These are phyloP conservation scores for Knufia fluminis DNA, from an alignment of 2,329 filamentous ascomycete genomes.

Conservation along the genomic window DNA sequence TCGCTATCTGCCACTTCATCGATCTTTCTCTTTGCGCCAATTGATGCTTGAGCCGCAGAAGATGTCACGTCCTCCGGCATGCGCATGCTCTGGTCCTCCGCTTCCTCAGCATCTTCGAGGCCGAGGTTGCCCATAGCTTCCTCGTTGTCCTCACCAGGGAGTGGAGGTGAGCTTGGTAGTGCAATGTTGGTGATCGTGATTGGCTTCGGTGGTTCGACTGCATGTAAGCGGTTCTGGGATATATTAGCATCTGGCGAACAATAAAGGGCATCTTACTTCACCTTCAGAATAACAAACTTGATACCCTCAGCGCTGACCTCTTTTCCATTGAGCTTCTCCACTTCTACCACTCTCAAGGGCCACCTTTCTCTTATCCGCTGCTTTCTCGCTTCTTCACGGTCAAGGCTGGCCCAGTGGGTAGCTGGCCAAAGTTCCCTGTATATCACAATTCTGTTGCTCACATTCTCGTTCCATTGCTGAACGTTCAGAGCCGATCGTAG, in stretches of 20 bases:
- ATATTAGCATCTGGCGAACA: not conserved
- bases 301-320: constrained; percentile 28
- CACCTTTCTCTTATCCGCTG: not conserved
- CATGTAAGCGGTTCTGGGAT: constrained; percentile 1
- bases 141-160: constrained; percentile 4
- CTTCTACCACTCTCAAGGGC: constrained; percentile 47
- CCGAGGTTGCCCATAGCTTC: constrained; percentile 5
- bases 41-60: constrained; percentile 11
- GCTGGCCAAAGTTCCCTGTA: constrained; percentile 62
- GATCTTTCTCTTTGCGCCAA: constrained; percentile 31
- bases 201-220: constrained; percentile 1
- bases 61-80: constrained; percentile 9
- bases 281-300: constrained; percentile 33
- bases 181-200: not conserved
- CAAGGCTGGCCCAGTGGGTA: constrained; percentile 34
- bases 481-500: constrained; percentile 68
- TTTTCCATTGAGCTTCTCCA: constrained; percentile 57
- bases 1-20: constrained; percentile 38
- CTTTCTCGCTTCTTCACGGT: constrained; percentile 6
- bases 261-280: constrained; percentile 19
- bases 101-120: constrained; percentile 7
- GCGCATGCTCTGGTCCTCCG: constrained; percentile 11
- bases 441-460: constrained; percentile 64
- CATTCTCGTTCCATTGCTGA: constrained; percentile 67
- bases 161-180: constrained; percentile 9